phyloP scores from a whole-genome alignment of 352 stramenopile species.

The Phytophthora macrochlamydospora region DNA sequence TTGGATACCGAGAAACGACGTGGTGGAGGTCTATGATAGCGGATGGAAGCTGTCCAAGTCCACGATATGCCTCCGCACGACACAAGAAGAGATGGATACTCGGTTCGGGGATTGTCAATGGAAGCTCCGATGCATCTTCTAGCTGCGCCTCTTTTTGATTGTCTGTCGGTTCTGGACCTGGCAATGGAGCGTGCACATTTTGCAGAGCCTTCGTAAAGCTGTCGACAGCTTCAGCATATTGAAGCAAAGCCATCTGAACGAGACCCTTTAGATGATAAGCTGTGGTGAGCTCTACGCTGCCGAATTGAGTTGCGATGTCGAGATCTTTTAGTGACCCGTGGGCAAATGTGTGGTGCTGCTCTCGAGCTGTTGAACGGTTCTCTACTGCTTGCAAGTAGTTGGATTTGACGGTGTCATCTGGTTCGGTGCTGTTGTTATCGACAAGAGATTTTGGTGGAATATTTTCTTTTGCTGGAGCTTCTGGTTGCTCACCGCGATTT shows the following conservation, averaged over 20 bases:
- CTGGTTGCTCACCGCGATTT: conserved; percentile 2
- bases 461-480: conserved; percentile 5
- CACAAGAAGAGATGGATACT: conserved; percentile 46
- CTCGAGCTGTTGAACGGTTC: conserved; percentile 13
- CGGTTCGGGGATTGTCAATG: conserved; percentile 17
- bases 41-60: conserved; percentile 51
- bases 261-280: conserved; percentile 44
- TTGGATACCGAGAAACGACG: conserved; percentile 36
- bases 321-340: conserved; percentile 41
- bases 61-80: conserved; percentile 50
- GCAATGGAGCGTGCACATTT: conserved; percentile 12
- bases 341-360: conserved; percentile 14
- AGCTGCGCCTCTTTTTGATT: conserved; percentile 17
- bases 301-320: conserved; percentile 26
- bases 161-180: conserved; percentile 1
- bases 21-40: conserved; percentile 47
- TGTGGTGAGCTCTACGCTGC: conserved; percentile 36
- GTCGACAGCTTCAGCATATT: conserved; percentile 38
- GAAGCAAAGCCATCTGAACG: conserved; percentile 35
- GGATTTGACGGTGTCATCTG: conserved; percentile 7
- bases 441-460: background rate
- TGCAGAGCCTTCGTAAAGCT: conserved; percentile 54
- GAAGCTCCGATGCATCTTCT: conserved; percentile 7
- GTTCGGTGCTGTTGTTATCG: conserved; percentile 6
- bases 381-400: conserved; percentile 15